Percentiles rank a stretch among this genome's conserved stretches.
Evolutionary conservation across 176 grass and related monocot species (phyloP).

Genomic region (Paspalum notatum): DNA sequence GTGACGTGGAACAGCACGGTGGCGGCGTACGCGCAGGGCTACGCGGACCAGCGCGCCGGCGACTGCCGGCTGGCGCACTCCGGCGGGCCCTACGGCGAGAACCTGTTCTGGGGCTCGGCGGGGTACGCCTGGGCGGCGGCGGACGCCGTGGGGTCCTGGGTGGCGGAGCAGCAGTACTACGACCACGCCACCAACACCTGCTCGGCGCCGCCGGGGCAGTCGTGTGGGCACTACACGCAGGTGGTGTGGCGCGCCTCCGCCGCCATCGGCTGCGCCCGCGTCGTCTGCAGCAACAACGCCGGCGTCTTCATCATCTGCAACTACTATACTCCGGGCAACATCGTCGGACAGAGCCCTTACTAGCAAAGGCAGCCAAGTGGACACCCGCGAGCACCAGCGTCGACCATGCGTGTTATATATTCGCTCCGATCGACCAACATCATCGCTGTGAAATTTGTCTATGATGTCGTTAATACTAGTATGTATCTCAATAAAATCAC

Average conservation of each 20-base stretch:
- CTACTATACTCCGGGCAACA: slow-evolving; percentile 43
- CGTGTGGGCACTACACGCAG: slow-evolving; percentile 32
- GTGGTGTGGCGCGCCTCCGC: slow-evolving; percentile 45
- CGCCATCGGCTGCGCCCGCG: slow-evolving; percentile 44
- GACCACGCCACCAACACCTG: slow-evolving; percentile 51
- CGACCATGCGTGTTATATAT: no score
- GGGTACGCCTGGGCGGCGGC: slow-evolving; percentile 27
- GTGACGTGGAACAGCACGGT: slow-evolving; percentile 54
- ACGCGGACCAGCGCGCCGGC: slow-evolving; percentile 22
- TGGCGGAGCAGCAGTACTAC: slow-evolving; percentile 59
- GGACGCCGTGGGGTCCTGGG: slow-evolving; percentile 41
- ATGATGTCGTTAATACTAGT: no score
- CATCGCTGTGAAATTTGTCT: no score
- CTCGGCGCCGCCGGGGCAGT: not conserved
- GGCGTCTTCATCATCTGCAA: slow-evolving; percentile 51
- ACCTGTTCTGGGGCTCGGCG: slow-evolving; percentile 42
- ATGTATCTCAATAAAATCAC: no score
- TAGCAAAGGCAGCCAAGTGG: not conserved
- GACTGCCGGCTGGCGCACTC: slow-evolving; percentile 57
- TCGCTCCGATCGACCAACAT: no score
- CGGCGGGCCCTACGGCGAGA: slow-evolving; percentile 57
- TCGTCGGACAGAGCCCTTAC: slow-evolving; percentile 45
- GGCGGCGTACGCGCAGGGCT: slow-evolving; percentile 44
- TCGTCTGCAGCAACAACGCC: slow-evolving; percentile 37
- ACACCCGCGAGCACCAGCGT: no score